A percentile compares a stretch with the other conserved stretches of the same genome.
phyloP scores from a whole-genome alignment of 768 basidiomycete genomes.

The Lactarius hengduanensis region DNA sequence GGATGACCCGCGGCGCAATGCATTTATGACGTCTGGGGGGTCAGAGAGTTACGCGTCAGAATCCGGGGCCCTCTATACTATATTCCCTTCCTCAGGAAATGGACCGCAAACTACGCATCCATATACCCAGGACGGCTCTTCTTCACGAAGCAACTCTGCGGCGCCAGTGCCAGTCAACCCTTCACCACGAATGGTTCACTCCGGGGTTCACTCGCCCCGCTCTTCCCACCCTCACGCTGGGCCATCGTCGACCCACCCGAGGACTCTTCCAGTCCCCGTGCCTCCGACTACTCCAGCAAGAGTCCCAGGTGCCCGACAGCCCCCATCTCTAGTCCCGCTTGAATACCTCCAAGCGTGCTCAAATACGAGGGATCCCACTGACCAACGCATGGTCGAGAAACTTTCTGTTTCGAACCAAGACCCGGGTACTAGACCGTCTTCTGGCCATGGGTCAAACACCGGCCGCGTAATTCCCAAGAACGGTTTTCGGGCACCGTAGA shows the following conservation, averaged over 20 bases:
- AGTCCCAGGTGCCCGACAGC: not conserved
- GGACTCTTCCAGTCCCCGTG: not conserved
- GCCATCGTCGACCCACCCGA: not conserved
- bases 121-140: constrained; percentile 19
- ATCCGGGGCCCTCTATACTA: constrained; percentile 27
- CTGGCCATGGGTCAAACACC: not conserved
- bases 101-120: constrained; percentile 23
- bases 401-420: constrained; percentile 17
- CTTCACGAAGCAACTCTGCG: constrained; percentile 10
- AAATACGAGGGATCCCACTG: constrained; percentile 22
- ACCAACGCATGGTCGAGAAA: constrained; percentile 24
- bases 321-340: constrained; percentile 26
- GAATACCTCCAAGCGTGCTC: constrained; percentile 23
- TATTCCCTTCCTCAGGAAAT: constrained; percentile 27
- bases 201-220: not conserved
- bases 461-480: constrained; percentile 11
- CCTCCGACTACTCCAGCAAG: not conserved
- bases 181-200: not conserved
- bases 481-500: constrained; percentile 1
- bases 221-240: constrained; percentile 2
- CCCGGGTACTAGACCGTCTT: constrained; percentile 7
- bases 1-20: constrained; percentile 24
- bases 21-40: constrained; percentile 3
- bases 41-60: constrained; percentile 24
- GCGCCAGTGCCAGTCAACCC: constrained; percentile 3